Conservation (phyloP, 345 rosid species). For the Lepidium sativum region DNA sequence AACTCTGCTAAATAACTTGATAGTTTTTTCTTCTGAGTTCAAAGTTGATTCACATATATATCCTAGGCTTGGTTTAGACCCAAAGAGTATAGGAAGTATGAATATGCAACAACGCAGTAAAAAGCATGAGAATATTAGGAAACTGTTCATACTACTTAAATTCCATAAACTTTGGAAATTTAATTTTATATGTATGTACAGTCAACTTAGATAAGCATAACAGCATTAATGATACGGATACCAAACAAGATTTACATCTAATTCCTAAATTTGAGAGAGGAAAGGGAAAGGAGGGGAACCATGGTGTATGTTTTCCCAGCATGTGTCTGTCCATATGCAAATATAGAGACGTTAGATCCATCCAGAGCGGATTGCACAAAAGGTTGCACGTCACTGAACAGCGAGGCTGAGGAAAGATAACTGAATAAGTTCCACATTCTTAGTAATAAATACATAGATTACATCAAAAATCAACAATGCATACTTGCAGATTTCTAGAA, state of each 20-base stretch:
- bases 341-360: slow-evolving; percentile 83
- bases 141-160: background rate
- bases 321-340: slow-evolving; percentile 87
- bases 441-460: background rate
- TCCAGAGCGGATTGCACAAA: slow-evolving; percentile 95
- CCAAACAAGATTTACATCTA: background rate
- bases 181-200: background rate
- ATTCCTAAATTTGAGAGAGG: background rate
- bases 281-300: slow-evolving; percentile 47
- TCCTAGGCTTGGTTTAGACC: background rate
- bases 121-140: background rate
- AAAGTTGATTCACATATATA: background rate
- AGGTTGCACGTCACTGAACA: slow-evolving; percentile 84
- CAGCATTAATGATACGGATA: background rate
- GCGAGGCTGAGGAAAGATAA: slow-evolving; percentile 53
- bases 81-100: background rate
- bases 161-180: background rate
- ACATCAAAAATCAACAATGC: background rate
- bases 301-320: slow-evolving; percentile 97
- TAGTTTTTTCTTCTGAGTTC: background rate
- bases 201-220: background rate
- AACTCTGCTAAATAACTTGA: background rate
- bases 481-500: background rate
- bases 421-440: slow-evolving; percentile 2
- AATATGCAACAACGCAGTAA: background rate